Conservation (phyloP, 2,329 filamentous ascomycete species). For the Amauroascus verrucosus region DNA sequence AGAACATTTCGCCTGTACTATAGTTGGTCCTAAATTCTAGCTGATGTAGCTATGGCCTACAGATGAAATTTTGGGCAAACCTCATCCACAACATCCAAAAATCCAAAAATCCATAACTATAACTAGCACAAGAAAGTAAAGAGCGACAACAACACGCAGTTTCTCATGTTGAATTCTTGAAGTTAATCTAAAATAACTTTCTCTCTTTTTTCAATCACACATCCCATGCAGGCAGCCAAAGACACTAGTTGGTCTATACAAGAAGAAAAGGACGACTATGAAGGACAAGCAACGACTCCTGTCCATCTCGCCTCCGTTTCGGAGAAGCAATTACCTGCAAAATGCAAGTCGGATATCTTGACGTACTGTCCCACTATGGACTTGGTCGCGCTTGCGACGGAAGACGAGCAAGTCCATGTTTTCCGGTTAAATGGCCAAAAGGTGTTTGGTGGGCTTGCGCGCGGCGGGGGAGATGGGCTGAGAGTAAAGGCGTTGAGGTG, state of each 20-base stretch:
- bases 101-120: too few relatives aligned
- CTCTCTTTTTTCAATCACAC: too few relatives aligned
- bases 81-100: not conserved
- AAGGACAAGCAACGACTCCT: not conserved
- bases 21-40: too few relatives aligned
- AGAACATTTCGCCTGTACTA: too few relatives aligned
- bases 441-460: slow-evolving; percentile 47
- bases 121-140: too few relatives aligned
- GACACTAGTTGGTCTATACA: not conserved
- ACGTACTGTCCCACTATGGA: slow-evolving; percentile 78
- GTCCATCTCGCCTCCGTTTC: slow-evolving; percentile 30
- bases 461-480: slow-evolving; percentile 24
- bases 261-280: not conserved
- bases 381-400: slow-evolving; percentile 61
- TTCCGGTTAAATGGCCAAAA: slow-evolving; percentile 68
- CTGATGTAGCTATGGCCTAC: not conserved
- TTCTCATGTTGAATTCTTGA: not conserved
- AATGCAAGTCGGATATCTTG: slow-evolving; percentile 43
- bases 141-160: too few relatives aligned
- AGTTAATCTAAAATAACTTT: not conserved
- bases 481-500: slow-evolving; percentile 42
- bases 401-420: slow-evolving; percentile 59
- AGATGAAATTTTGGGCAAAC: not conserved
- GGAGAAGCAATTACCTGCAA: slow-evolving; percentile 33
- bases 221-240: not conserved